phyloP scores from a whole-genome alignment of 768 basidiomycete genomes.

The Leccinum broughii region DNA sequence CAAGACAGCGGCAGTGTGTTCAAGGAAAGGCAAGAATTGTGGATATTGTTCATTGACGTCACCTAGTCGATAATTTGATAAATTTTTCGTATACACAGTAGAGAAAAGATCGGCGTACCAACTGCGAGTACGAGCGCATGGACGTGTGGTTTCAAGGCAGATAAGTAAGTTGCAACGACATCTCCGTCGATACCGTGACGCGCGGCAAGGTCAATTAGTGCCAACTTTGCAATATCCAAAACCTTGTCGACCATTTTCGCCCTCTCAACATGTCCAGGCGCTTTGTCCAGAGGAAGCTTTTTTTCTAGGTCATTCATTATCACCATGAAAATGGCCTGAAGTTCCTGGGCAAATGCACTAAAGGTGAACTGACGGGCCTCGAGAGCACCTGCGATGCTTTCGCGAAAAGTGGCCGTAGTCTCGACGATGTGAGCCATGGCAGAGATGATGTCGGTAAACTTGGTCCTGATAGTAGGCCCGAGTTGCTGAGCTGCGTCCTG shows the following conservation, averaged over 20 bases:
- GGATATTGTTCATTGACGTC: slow-evolving; percentile 17
- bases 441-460: slow-evolving; percentile 9
- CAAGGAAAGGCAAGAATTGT: slow-evolving; percentile 1
- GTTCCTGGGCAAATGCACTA: slow-evolving; percentile 8
- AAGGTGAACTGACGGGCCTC: slow-evolving; percentile 5
- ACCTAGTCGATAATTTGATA: neutral
- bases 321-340: slow-evolving; percentile 5
- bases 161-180: slow-evolving; percentile 4
- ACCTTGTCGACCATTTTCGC: slow-evolving; percentile 9
- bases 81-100: neutral
- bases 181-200: slow-evolving; percentile 11
- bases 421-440: slow-evolving; percentile 9
- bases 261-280: slow-evolving; percentile 8
- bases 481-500: neutral
- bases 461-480: slow-evolving; percentile 2
- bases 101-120: slow-evolving; percentile 1
- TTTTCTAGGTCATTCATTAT: slow-evolving; percentile 3
- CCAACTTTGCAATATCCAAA: slow-evolving; percentile 2
- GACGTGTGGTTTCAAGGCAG: slow-evolving; percentile 10
- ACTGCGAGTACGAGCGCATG: slow-evolving; percentile 8
- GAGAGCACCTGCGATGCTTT: slow-evolving; percentile 6
- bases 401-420: slow-evolving; percentile 13
- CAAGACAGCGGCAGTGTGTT: neutral
- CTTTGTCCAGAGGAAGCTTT: neutral
- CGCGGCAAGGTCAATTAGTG: neutral